Evolutionary conservation across 2,329 filamentous ascomycete genomes (phyloP), one percentile per base, ranked within the genome.

Genomic region (Dryadomyces quercus-mongolicae): DNA sequence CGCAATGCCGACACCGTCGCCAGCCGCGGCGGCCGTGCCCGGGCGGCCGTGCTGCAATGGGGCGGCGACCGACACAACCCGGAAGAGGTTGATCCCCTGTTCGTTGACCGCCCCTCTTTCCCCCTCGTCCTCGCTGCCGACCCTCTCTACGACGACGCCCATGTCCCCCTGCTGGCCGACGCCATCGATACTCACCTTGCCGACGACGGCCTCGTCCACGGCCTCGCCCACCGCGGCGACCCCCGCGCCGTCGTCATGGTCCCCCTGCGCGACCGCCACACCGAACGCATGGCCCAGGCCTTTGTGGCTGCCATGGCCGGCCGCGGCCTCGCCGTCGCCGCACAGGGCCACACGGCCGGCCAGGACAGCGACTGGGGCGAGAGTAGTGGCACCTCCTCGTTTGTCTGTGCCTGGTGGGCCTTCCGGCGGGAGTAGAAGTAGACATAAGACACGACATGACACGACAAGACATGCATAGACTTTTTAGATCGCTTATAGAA

Each of bases 121-220:
- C 66, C 85, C 74, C 71, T 95, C 54, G 81, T 97, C 46, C 75
- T 98, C 2, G 88, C 82, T 2, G 89, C 92, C 2, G 93, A 98
- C 67, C 80, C 88, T 0, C 72, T 98, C 20, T 97, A 97, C 68
- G 89, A 91, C 48, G 78, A 90, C 50, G 78, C 86, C 4, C 93
- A 97, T 64, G 89, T 92, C 0, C 69, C 67, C 3, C 79, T 93
- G 62, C 76, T 97, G 21, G 82, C 84, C 0, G 74, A 81, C 15
- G 84, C 87, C 15, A 82, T 97, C 47, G 69, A 74, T 10, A 70
- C 76, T 43, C 88, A 90, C 69, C 73, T 96, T 12, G 85, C 91
- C 56, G 75, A 77, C 7, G 85, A 20, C 20, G 2, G 5, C 21
- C 47, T n/a, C n/a, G 36, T 8, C 6, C 9, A 34, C 18, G 5